Percentiles rank a stretch among this genome's conserved stretches.
Evolutionary conservation across 208 protist genomes (phyloP).

Genomic region (Wallacemonas collosoma): DNA sequence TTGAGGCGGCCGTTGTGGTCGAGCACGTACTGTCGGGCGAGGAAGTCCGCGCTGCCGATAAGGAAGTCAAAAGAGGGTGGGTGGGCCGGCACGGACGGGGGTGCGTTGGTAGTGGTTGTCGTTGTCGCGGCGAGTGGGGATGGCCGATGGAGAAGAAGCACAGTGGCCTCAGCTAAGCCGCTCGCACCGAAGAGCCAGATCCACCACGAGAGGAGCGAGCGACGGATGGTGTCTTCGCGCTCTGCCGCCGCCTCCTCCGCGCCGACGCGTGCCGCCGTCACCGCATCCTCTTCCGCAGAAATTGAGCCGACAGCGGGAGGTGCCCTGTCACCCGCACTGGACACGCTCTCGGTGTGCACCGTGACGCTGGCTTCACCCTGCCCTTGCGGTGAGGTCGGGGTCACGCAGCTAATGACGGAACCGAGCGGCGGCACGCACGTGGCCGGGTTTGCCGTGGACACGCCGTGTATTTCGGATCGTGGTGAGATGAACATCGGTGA

Average conservation of each 20-base stretch:
- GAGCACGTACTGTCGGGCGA: conserved; percentile 10
- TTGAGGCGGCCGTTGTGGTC: neutral
- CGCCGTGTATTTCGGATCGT: neutral
- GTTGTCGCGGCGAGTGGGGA: neutral
- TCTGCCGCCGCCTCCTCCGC: neutral
- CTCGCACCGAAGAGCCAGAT: conserved; percentile 21
- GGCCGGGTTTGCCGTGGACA: too few species aligned
- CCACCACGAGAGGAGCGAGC: conserved; percentile 23
- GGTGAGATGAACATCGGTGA: neutral
- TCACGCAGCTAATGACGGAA: too few species aligned
- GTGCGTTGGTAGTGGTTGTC: too few species aligned
- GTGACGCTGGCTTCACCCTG: too few species aligned
- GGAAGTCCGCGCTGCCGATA: conserved; percentile 11
- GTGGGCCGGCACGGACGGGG: neutral
- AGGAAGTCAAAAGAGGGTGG: conserved; percentile 16
- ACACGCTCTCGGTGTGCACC: too few species aligned
- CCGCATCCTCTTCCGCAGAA: too few species aligned
- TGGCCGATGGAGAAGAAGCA: conserved; percentile 14
- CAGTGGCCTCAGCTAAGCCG: conserved; percentile 14
- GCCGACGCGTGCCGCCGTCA: neutral
- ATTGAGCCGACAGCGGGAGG: too few species aligned
- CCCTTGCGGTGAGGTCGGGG: too few species aligned
- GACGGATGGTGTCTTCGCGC: neutral
- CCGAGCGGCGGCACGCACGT: too few species aligned
- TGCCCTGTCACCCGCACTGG: too few species aligned